Base-by-base conservation (phyloP, 805 yeast species). In the Clavispora vitiphila region DNA sequence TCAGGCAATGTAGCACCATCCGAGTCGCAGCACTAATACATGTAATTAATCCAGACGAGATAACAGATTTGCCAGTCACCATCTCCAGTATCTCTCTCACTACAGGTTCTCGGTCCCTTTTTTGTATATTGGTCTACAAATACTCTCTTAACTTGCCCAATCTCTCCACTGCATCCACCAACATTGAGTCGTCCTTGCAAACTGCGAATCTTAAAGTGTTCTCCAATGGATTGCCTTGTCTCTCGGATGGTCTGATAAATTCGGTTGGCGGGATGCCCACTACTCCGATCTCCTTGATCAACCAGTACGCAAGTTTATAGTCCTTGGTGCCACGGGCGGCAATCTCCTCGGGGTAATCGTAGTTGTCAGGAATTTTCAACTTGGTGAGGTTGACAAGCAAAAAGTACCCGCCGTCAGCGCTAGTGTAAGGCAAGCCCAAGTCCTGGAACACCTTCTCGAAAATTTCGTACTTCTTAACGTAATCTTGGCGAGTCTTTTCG, bases 221-320 rank as follows among this genome's bases (percentile, higher is more conserved):
- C 58, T 90, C 96, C 42, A 91, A 89, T 14, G 82, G 79, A 42
- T 77, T 70, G 24, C 85, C 89, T 16, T 47, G 46, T 52, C 71
- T 62, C 50, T 84, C 80, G 45, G 77, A 80, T 8, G 80, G 76
- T 34, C 81, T 75, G 55, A 86, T 80, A 57, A 93, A 93, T 64
- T 91, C 98, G n/a, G 96, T 84, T 22, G 98, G 98, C 9, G 99
- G 99, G 49, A 93, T 93, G 4, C 96, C 84, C 16, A 93, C 98
- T 31, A 93, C 95, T 9, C 99, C 99, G 43, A 91, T 62, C 59
- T 89, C 96, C 58, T 80, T 82, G 56, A 89, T 88, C 45, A 93
- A 72, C 97, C 98, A 93, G 65, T 86, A 87, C 1, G 96, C 95
- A 49, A 83, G 72, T 59, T 79, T 80, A 73, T 89, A 93, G 67